Evolutionary conservation across 1,284 basidiomycete genomes (phyloP).

Genomic region (Neolentinus lepideus): DNA sequence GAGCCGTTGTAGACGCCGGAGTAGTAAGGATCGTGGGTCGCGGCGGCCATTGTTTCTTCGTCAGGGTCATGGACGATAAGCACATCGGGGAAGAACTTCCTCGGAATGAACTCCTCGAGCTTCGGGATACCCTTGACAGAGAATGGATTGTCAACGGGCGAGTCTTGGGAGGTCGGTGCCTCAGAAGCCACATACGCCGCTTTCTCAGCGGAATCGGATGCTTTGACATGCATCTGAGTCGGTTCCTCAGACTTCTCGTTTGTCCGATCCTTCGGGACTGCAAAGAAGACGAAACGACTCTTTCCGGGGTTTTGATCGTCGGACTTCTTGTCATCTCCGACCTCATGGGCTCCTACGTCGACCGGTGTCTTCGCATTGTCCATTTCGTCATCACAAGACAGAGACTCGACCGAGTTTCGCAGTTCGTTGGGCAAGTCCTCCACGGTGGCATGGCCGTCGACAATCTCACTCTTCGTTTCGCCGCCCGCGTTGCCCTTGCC

Average conservation of each 20-base stretch:
- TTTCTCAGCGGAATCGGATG: not conserved
- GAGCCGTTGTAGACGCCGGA: not conserved
- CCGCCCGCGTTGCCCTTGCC: not conserved
- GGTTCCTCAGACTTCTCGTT: not conserved
- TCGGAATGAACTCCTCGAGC: constrained; percentile 26
- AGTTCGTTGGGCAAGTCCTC: not conserved
- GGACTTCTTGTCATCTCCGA: not conserved
- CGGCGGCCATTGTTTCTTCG: constrained; percentile 3
- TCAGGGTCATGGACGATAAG: constrained; percentile 23
- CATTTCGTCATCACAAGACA: not conserved
- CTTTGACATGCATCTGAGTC: not conserved
- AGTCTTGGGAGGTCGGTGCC: not conserved
- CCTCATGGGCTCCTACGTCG: too few species aligned
- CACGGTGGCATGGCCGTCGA: not conserved
- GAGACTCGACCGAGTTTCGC: not conserved
- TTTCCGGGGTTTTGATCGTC: not conserved
- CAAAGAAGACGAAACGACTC: not conserved
- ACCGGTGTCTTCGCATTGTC: too few species aligned
- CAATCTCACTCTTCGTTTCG: not conserved
- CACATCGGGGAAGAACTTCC: constrained; percentile 22
- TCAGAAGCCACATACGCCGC: not conserved
- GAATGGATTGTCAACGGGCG: constrained; percentile 7
- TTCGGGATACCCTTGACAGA: constrained; percentile 13
- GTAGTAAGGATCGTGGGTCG: not conserved
- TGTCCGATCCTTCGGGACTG: not conserved